Conservation (phyloP, 2,329 filamentous ascomycete species). For the Ceratocystis destructans region DNA sequence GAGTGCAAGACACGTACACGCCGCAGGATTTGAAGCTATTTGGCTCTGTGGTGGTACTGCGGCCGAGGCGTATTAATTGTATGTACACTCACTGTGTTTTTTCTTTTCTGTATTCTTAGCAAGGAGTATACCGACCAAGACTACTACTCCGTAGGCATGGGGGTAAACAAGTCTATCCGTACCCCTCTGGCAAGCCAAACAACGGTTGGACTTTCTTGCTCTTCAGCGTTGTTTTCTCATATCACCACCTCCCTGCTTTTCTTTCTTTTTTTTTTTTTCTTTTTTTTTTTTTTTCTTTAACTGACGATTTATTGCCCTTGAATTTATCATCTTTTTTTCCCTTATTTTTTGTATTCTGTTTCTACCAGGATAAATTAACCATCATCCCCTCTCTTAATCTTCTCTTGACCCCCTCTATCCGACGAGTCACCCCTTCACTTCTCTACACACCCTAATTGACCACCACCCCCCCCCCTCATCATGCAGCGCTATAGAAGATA, state of each 20-base stretch:
- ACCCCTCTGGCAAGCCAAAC: too few species aligned
- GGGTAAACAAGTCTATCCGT: too few species aligned
- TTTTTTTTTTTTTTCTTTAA: conserved; percentile 5
- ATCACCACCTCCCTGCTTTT: not conserved
- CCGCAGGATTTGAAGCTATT: not conserved
- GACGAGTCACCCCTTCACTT: not conserved
- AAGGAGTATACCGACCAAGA: not conserved
- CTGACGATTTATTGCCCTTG: conserved; percentile 6
- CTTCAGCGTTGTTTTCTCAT: not conserved
- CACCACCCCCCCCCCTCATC: too few species aligned
- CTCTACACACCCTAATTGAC: too few species aligned
- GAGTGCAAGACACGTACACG: not conserved
- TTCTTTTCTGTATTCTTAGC: not conserved
- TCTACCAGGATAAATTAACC: not conserved
- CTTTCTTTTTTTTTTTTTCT: not conserved
- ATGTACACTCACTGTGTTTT: not conserved
- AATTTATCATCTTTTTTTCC: conserved; percentile 4
- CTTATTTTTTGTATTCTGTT: not conserved
- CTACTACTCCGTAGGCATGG: too few species aligned
- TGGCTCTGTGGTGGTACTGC: not conserved
- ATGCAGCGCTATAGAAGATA: too few species aligned
- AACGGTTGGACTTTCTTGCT: not conserved
- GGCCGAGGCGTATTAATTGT: not conserved
- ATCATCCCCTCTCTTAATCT: not conserved
- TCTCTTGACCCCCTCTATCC: not conserved